phyloP scores from a whole-genome alignment of 169 alveolate genomes.

The Plasmodium yoelii region DNA sequence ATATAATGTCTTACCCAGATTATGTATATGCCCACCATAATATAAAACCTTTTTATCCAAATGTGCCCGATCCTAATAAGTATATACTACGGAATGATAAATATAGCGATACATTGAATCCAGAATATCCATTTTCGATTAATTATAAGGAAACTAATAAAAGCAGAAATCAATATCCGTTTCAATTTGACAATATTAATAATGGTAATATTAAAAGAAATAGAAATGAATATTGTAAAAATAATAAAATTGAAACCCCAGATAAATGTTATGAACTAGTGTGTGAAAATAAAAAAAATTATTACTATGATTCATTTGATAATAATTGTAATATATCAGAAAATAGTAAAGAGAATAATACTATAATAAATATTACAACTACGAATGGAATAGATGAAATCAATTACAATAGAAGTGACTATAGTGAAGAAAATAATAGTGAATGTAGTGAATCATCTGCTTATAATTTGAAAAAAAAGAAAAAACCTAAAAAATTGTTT shows the following conservation, averaged over 20 bases:
- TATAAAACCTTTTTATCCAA: constrained; percentile 1
- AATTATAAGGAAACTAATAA: too few relatives aligned
- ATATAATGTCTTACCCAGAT: not conserved
- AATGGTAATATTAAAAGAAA: not conserved
- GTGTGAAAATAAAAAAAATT: not conserved
- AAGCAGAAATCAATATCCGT: too few relatives aligned
- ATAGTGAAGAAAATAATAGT: constrained; percentile 12
- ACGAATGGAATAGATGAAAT: too few relatives aligned
- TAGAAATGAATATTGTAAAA: not conserved
- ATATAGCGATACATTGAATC: not conserved
- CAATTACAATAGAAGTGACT: not conserved
- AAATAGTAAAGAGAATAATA: constrained; percentile 7
- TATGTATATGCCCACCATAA: not conserved
- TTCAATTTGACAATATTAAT: not conserved
- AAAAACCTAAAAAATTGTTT: constrained; percentile 39
- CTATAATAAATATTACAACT: constrained; percentile 20
- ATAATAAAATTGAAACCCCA: not conserved
- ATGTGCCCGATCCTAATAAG: not conserved
- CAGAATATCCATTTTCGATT: not conserved
- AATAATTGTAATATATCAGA: constrained; percentile 6
- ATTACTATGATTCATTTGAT: not conserved
- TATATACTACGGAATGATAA: not conserved
- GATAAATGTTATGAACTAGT: not conserved
- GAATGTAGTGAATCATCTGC: constrained; percentile 1
- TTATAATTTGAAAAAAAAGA: not conserved